A percentile compares a stretch with the other conserved stretches of the same genome.
Conservation (phyloP, 148 eudicot species). For the Amaranthus cruentus region DNA sequence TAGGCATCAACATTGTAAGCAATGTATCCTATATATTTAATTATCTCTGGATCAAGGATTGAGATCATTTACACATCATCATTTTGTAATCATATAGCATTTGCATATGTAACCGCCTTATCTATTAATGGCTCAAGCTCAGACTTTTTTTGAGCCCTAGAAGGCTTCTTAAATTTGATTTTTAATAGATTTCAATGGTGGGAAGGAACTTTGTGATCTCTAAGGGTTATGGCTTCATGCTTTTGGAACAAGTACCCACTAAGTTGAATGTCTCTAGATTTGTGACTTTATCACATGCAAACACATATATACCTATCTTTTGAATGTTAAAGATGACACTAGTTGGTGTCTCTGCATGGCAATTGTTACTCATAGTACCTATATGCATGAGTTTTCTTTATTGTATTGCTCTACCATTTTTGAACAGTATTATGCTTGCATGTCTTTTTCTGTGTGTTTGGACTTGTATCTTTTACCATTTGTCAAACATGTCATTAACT, state of each 20-base stretch:
- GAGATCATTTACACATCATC: not conserved
- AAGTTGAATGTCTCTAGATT: not conserved
- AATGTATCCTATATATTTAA: not conserved
- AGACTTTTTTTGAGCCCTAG: too few relatives aligned
- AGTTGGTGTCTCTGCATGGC: not conserved
- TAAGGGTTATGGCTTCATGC: not conserved
- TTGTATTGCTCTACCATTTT: not conserved
- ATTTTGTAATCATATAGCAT: not conserved
- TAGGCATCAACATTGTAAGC: not conserved
- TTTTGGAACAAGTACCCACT: not conserved
- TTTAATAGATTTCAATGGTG: not conserved
- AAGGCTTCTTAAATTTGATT: not conserved
- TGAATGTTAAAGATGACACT: not conserved
- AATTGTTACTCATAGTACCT: constrained; percentile 1
- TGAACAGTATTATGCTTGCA: not conserved
- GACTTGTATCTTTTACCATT: not conserved
- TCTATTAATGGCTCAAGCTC: not conserved
- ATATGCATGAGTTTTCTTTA: not conserved
- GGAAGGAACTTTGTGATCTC: not conserved
- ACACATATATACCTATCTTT: not conserved
- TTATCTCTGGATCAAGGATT: not conserved
- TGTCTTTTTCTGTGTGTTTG: not conserved
- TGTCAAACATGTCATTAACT: not conserved
- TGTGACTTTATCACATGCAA: not conserved
- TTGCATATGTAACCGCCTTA: not conserved